These are phyloP conservation scores for Micractinium sp. DNA, from an alignment of 139 green algal genomes.

Conservation along the genomic window DNA sequence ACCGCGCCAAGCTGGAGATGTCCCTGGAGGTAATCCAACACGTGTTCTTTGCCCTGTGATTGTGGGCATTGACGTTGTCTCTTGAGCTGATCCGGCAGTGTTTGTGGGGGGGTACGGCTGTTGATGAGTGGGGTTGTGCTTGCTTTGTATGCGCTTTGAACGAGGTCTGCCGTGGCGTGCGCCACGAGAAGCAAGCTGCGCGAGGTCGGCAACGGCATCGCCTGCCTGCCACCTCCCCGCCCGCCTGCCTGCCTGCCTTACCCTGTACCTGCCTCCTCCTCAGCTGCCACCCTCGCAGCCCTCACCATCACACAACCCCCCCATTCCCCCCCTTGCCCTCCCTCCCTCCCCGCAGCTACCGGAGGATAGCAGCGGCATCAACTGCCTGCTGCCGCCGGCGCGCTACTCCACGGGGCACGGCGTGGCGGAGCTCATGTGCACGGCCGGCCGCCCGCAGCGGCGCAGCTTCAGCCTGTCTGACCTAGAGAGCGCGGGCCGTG, in stretches of 20 bases:
- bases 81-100: too few species aligned
- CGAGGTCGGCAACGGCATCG: too few species aligned
- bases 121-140: too few species aligned
- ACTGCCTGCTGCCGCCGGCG: constrained; percentile 3
- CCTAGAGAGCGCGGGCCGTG: neutral
- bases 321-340: neutral
- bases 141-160: too few species aligned
- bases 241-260: neutral
- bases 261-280: neutral
- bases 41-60: too few species aligned
- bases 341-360: neutral
- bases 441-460: neutral
- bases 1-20: neutral
- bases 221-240: neutral
- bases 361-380: neutral
- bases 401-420: neutral
- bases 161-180: too few species aligned
- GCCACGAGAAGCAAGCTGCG: too few species aligned
- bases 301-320: too few species aligned
- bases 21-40: neutral
- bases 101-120: too few species aligned
- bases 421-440: constrained; percentile 13
- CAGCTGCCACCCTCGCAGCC: too few species aligned
- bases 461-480: neutral
- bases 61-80: neutral